phyloP scores from a whole-genome alignment of 345 rosid species.

The Angophora floribunda region DNA sequence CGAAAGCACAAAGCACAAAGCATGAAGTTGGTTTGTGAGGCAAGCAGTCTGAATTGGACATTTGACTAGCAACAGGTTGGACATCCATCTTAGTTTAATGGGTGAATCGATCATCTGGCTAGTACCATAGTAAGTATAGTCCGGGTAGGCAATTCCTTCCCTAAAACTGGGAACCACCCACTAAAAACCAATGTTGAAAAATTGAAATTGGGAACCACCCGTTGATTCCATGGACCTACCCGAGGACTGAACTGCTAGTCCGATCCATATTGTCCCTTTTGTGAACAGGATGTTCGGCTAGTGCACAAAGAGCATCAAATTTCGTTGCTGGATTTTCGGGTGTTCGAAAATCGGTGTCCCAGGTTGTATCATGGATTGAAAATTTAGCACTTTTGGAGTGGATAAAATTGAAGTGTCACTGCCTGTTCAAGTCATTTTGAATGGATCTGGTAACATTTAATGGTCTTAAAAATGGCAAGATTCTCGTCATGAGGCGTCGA shows the following conservation, averaged over 20 bases:
- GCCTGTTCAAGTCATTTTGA: neutral
- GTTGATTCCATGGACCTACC: too few relatives aligned
- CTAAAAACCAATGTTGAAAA: too few relatives aligned
- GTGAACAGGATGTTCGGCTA: neutral
- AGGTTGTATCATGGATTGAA: neutral
- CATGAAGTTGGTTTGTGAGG: neutral
- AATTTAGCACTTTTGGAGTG: neutral
- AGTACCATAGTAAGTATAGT: too few relatives aligned
- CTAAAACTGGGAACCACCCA: too few relatives aligned
- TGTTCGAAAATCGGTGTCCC: accelerated
- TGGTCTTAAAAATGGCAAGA: neutral
- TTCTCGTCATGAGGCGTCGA: neutral
- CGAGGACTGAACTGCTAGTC: too few relatives aligned
- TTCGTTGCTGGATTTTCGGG: neutral
- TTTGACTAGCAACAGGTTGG: neutral
- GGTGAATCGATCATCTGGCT: neutral
- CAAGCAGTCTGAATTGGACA: neutral
- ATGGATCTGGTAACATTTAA: neutral
- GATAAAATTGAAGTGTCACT: neutral
- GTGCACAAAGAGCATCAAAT: neutral
- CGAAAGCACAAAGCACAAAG: neutral
- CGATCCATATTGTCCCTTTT: neutral
- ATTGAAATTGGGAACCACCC: too few relatives aligned
- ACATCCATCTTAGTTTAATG: neutral
- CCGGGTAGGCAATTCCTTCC: too few relatives aligned